Conservation (phyloP, 495 filamentous ascomycete species). For the Xylaria sp. region DNA sequence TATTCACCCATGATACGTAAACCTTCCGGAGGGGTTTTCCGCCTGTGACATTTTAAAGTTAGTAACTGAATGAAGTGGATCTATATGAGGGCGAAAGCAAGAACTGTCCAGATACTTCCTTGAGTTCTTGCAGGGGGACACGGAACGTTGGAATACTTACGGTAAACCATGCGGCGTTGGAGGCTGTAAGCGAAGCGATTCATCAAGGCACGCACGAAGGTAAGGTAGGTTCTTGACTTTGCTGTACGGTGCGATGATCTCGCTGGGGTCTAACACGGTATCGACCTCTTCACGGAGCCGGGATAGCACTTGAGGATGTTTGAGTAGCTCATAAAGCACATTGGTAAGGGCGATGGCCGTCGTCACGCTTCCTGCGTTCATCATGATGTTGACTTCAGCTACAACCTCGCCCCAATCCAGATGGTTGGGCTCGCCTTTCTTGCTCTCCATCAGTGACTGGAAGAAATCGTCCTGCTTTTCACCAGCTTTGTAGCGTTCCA, state of each 20-base stretch:
- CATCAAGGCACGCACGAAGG: slow-evolving; percentile 63
- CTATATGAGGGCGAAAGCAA: not conserved
- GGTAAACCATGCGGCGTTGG: slow-evolving; percentile 56
- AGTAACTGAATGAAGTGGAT: not conserved
- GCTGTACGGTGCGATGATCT: slow-evolving; percentile 30
- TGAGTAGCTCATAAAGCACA: slow-evolving; percentile 57
- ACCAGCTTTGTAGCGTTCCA: slow-evolving; percentile 54
- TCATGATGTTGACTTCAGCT: slow-evolving; percentile 43
- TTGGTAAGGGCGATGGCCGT: slow-evolving; percentile 59
- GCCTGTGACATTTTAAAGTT: not conserved
- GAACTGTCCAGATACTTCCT: too few species aligned
- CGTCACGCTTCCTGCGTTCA: slow-evolving; percentile 62
- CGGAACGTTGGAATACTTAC: not conserved
- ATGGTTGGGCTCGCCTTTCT: slow-evolving; percentile 42
- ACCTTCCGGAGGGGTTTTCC: slow-evolving; percentile 40
- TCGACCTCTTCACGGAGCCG: slow-evolving; percentile 58
- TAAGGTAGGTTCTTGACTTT: slow-evolving; percentile 50
- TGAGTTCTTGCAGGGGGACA: too few species aligned
- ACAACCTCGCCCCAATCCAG: slow-evolving; percentile 44
- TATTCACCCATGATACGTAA: slow-evolving; percentile 30
- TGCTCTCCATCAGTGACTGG: slow-evolving; percentile 61
- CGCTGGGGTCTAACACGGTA: slow-evolving; percentile 59
- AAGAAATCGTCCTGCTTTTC: slow-evolving; percentile 66
- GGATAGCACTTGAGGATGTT: slow-evolving; percentile 45
- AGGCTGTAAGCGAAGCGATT: slow-evolving; percentile 60